These are phyloP conservation scores for Scopulariopsis brevicaulis DNA, from an alignment of 2,329 filamentous ascomycete species.

Conservation along the genomic window DNA sequence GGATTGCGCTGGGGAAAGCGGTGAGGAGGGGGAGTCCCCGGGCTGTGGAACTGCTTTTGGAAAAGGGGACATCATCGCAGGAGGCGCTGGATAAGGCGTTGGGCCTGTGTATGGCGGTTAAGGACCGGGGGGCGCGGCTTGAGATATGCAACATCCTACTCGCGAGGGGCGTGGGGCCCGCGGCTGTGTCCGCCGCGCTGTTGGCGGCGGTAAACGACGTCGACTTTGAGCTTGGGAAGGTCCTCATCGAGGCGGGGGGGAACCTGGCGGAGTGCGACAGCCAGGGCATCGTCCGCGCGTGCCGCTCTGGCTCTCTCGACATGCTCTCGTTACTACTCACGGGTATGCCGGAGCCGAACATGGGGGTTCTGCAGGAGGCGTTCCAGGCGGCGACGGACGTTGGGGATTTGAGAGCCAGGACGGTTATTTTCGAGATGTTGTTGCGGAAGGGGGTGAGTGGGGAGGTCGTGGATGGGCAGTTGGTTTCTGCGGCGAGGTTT, in stretches of 20 bases:
- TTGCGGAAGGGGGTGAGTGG: constrained; percentile 35
- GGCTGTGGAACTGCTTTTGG: constrained; percentile 35
- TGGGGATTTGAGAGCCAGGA: constrained; percentile 33
- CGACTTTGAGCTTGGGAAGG: constrained; percentile 35
- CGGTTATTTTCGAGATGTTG: constrained; percentile 37
- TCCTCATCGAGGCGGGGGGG: constrained; percentile 40
- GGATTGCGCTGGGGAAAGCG: constrained; percentile 33
- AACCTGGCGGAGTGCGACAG: constrained; percentile 37
- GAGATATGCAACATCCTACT: constrained; percentile 33
- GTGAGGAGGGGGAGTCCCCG: constrained; percentile 32
- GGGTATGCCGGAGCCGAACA: constrained; percentile 23
- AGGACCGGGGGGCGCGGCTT: constrained; percentile 25
- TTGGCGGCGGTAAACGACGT: constrained; percentile 39
- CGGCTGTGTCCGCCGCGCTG: constrained; percentile 35
- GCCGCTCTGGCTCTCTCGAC: constrained; percentile 34
- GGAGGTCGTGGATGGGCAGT: constrained; percentile 38
- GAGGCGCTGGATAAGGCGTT: constrained; percentile 27
- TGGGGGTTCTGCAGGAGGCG: constrained; percentile 31
- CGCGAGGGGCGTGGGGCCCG: constrained; percentile 29
- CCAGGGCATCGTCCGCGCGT: constrained; percentile 42
- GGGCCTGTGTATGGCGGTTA: constrained; percentile 19
- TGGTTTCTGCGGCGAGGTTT: constrained; percentile 39
- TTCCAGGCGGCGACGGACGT: constrained; percentile 46
- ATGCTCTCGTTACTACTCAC: constrained; percentile 38
- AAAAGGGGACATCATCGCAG: constrained; percentile 24